Conservation (phyloP, 2,329 filamentous ascomycete species). For the Davidsoniella virescens region DNA sequence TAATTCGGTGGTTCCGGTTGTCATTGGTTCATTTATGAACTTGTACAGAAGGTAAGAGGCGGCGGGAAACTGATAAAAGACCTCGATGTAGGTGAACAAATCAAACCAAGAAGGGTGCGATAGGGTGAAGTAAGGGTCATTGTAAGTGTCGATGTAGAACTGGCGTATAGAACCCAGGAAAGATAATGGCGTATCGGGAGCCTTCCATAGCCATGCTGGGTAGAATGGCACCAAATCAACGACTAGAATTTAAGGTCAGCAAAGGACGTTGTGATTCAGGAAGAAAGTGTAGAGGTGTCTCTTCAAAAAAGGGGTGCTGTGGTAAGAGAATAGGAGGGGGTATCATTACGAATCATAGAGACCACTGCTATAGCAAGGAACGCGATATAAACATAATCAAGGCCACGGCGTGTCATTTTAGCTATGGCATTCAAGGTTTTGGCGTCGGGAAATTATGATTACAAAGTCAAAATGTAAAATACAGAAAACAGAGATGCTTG, state of each 20-base stretch:
- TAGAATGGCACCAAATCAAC: constrained; percentile 39
- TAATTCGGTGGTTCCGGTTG: constrained; percentile 27
- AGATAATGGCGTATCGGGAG: constrained; percentile 29
- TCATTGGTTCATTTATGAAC: constrained; percentile 19
- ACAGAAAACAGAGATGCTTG: too few relatives aligned
- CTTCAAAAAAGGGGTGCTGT: neutral
- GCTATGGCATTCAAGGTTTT: too few relatives aligned
- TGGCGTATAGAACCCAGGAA: constrained; percentile 28
- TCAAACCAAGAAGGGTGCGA: constrained; percentile 32
- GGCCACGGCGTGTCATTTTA: neutral
- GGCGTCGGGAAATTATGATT: too few relatives aligned
- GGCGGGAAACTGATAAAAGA: constrained; percentile 33
- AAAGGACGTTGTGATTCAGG: neutral
- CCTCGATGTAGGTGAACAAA: constrained; percentile 34
- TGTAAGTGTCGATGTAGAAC: constrained; percentile 31
- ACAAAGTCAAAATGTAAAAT: too few relatives aligned
- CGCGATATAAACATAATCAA: constrained; percentile 1
- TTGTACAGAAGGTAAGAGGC: constrained; percentile 29
- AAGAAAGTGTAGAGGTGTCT: too few relatives aligned
- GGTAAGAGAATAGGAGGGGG: neutral
- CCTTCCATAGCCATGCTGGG: constrained; percentile 28
- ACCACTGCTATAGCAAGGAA: constrained; percentile 10
- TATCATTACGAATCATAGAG: constrained; percentile 14
- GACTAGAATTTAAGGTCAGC: constrained; percentile 20
- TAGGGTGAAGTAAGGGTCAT: constrained; percentile 33